Evolutionary conservation across 768 basidiomycete species (phyloP), one percentile per base, ranked within the genome.

Genomic region (Termitomyces sp.): DNA sequence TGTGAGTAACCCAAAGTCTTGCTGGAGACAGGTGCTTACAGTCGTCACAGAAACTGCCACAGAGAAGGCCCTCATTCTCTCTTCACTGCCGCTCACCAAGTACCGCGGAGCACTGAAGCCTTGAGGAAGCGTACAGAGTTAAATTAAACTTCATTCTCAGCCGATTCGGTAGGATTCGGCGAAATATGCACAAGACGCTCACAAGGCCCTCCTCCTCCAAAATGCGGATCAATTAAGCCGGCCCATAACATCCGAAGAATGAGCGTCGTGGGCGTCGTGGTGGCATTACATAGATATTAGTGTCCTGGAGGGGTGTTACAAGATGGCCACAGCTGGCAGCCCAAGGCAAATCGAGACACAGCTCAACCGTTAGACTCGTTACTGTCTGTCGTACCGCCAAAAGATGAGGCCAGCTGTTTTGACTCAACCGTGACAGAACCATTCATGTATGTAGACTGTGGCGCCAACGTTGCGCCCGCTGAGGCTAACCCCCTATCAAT

Each of bases 11-110:
- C 9, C 24, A 22, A 39, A 15, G 16, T 45, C 8, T 55, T 36
- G 18, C 4, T 36, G 33, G 3, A 16, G 20, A 48, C 40, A 28
- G 16, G 7, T 68, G 67, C 78, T 40, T 63, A 83, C 73, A 77
- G 75, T 28, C 28, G 28, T 28, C 48, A 8, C 48, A 35, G 32
- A 7, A 33, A 33, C 28, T 28, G 11, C 24, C 24, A 13, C 28
- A 49, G 11, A 28, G 22, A 49, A 24, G 45, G 7, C 24, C 22
- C 48, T 51, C 16, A 16, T 33, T 7, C 18, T 42, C 18, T 8
- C 18, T 42, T 4, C 11, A 5, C 4, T 4, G 13, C 4, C 18
- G 40, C 40, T 42, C 40, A 38, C 11, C 24, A 49, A 28, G 8
- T 13, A 28, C 49, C 28, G 49, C 28, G 49, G 49, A 50, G 28